Conservation (phyloP, 139 green algal species). For the Mesostigma viride region DNA sequence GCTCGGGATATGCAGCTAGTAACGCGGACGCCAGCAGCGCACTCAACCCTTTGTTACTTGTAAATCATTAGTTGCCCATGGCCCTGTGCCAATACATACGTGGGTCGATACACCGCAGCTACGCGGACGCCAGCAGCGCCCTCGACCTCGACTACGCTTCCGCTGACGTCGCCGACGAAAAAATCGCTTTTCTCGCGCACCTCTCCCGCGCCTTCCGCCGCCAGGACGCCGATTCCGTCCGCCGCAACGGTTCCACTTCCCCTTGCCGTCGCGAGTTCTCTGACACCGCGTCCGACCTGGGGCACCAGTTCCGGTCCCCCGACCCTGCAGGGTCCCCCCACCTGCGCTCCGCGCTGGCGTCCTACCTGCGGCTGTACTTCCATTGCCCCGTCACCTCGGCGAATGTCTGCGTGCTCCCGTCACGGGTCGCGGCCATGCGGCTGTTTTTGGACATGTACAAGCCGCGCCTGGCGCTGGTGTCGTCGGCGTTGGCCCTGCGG, state of each 20-base stretch:
- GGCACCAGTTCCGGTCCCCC: neutral
- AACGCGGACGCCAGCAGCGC: no score
- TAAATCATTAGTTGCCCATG: constrained; percentile 3
- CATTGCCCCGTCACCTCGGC: constrained; percentile 10
- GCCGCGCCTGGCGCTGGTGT: constrained; percentile 16
- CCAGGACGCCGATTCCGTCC: no score
- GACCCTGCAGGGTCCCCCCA: neutral
- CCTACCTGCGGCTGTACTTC: constrained; percentile 26
- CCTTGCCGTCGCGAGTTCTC: no score
- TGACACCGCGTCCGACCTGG: no score
- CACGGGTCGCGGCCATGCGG: constrained; percentile 10
- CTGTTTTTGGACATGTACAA: constrained; percentile 19
- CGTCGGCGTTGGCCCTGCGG: neutral
- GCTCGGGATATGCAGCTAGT: no score
- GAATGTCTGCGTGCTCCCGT: constrained; percentile 16
- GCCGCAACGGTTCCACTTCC: neutral
- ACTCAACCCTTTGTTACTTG: no score
- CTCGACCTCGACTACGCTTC: constrained; percentile 14
- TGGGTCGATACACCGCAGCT: no score
- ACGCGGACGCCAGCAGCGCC: constrained; percentile 10
- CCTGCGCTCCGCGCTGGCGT: constrained; percentile 12
- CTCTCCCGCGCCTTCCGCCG: neutral
- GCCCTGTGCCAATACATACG: constrained; percentile 11
- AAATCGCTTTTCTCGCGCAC: constrained; percentile 21
- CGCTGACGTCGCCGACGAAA: constrained; percentile 16